Evolutionary conservation across 2,329 filamentous ascomycete species (phyloP), one percentile per base, ranked within the genome.

Genomic region (Plenodomus biglobosus): DNA sequence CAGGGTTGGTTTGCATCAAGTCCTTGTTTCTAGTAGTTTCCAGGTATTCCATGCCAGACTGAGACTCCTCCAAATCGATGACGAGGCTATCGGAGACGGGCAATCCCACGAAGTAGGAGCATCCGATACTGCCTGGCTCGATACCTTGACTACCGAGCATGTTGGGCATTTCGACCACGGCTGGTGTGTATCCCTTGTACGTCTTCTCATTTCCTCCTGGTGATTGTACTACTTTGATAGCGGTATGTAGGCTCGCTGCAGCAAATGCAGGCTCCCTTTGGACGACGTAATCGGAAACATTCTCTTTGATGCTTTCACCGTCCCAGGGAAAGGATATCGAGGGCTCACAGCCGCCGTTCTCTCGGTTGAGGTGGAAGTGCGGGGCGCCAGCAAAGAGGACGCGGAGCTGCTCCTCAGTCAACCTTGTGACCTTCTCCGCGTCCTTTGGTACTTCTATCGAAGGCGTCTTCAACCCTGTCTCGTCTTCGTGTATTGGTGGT

Each of bases 311-410:
- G 48, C 86, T 46, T 8, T 61, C 57, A 53, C 82, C 78, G 65
- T 88, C 83, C 79, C 85, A 88, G 1, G 85, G 85, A 64, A 85
- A 88, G 32, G 83, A 81, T 21, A 85, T 83, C 40, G 77, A 82
- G 18, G 85, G 85, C 58, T 83, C 79, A 18, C 81, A 81, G 78
- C 82, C 49, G 78, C 79, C 65, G 77, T 81, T 80, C 58, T 83
- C 79, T 48, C 78, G 80, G 43, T 81, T 78, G 56, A 82, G 79
- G 67, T 84, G 85, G 74, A 86, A 89, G 66, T 88, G 85, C 54
- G 86, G 86, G 37, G 86, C 86, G n/a, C 86, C 86, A 20, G 85
- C 87, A 75, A 89, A 90, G 61, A 89, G 79, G 69, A 84, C 83
- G 71, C 85, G 83, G 42, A 89, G 74, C 56, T 87, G 83, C 35